These are phyloP conservation scores for Xanthoconium separans DNA, from an alignment of 1,284 basidiomycete species.

Conservation along the genomic window DNA sequence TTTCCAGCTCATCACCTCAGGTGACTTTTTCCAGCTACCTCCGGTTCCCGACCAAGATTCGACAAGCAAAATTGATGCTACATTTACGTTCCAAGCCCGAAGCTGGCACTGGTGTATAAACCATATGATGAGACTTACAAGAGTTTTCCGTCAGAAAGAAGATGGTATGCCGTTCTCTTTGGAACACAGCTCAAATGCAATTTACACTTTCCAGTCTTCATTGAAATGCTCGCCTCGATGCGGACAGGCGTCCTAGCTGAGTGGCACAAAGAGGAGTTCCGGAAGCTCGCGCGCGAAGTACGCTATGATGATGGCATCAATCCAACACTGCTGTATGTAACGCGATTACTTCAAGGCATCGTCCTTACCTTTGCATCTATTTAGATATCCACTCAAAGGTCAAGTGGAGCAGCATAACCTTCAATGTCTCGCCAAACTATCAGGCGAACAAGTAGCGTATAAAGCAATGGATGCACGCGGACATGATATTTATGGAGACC, in stretches of 20 bases:
- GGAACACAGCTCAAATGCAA: neutral
- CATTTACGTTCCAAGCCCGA: constrained; percentile 68
- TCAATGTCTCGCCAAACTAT: constrained; percentile 15
- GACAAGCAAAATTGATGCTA: constrained; percentile 32
- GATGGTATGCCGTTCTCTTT: constrained; percentile 32
- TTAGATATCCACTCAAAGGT: constrained; percentile 26
- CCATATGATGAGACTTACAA: constrained; percentile 36
- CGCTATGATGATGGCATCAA: constrained; percentile 53
- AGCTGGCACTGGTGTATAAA: constrained; percentile 54
- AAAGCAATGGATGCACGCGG: constrained; percentile 31
- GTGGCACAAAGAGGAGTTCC: constrained; percentile 39
- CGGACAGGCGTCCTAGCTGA: constrained; percentile 51
- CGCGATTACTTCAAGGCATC: neutral
- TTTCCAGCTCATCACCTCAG: constrained; percentile 65
- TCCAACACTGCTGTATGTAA: constrained; percentile 58
- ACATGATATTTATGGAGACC: constrained; percentile 19
- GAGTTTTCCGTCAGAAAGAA: constrained; percentile 48
- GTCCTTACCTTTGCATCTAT: neutral
- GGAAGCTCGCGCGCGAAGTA: constrained; percentile 44
- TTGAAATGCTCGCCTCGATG: constrained; percentile 75
- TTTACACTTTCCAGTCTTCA: constrained; percentile 45
- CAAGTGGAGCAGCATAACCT: constrained; percentile 28
- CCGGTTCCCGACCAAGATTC: constrained; percentile 56
- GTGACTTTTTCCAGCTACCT: constrained; percentile 81
- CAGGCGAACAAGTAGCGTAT: constrained; percentile 15